These are phyloP conservation scores for Fonsecaea pedrosoi DNA, from an alignment of 2,329 filamentous ascomycete genomes.

Conservation along the genomic window DNA sequence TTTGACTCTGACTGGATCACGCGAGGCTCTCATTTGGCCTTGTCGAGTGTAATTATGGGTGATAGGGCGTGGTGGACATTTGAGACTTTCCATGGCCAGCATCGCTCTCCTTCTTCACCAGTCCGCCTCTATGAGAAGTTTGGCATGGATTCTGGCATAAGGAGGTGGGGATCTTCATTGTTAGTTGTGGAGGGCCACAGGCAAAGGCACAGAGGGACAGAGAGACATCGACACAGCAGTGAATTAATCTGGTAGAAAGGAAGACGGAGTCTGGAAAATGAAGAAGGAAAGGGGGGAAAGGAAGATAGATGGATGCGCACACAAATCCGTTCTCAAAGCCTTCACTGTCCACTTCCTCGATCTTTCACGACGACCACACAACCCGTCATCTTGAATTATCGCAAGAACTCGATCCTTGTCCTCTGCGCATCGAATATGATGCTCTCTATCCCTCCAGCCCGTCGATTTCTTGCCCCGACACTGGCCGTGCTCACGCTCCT, in stretches of 20 bases:
- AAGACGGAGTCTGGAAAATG: no score
- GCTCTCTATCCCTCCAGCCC: conserved; percentile 42
- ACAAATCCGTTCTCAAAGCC: no score
- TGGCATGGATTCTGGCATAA: background rate
- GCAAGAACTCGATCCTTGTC: no score
- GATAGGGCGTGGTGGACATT: background rate
- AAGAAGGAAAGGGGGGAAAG: no score
- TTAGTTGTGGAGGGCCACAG: no score
- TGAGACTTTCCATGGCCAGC: background rate
- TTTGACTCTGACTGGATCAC: background rate
- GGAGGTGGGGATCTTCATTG: background rate
- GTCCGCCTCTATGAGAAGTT: background rate
- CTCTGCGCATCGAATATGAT: conserved; percentile 28
- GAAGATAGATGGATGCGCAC: no score
- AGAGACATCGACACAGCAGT: no score
- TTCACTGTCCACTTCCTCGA: no score
- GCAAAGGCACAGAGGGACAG: no score
- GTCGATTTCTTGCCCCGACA: conserved; percentile 40
- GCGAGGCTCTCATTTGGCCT: background rate
- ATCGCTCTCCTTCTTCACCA: background rate
- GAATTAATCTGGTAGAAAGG: no score
- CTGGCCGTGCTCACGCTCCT: conserved; percentile 37
- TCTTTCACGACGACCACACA: no score
- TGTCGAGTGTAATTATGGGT: background rate
- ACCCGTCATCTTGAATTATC: no score